Percentiles rank a stretch among this genome's conserved stretches.
These are phyloP conservation scores for Vitis hybrid DNA, from an alignment of 177 flowering plant genomes.

Conservation along the genomic window DNA sequence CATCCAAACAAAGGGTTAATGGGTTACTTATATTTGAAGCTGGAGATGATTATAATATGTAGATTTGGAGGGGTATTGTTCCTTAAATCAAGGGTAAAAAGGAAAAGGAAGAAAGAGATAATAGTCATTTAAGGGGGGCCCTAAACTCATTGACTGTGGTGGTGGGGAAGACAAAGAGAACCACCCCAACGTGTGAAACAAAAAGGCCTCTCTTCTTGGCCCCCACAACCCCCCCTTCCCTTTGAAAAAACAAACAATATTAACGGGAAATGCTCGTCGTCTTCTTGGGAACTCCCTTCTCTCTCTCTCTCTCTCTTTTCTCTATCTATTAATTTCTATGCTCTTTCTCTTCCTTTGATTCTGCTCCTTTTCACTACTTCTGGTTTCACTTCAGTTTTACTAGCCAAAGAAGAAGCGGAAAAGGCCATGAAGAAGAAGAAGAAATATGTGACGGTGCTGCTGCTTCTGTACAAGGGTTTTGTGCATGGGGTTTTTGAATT, in stretches of 20 bases:
- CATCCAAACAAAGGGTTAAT: too few species aligned
- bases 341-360: not conserved
- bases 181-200: slow-evolving; percentile 33
- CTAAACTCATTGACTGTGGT: slow-evolving; percentile 15
- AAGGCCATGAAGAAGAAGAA: slow-evolving; percentile 11
- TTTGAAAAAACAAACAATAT: slow-evolving; percentile 26
- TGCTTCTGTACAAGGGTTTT: too few species aligned
- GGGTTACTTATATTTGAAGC: too few species aligned
- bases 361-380: not conserved
- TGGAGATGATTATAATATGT: too few species aligned
- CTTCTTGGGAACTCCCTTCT: slow-evolving; percentile 38
- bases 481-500: too few species aligned
- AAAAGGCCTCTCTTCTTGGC: slow-evolving; percentile 19
- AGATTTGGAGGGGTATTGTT: too few species aligned
- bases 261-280: slow-evolving; percentile 40
- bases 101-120: not conserved
- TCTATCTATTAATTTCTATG: not conserved
- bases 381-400: not conserved
- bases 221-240: slow-evolving; percentile 9
- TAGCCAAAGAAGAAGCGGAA: not conserved
- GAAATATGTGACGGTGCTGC: not conserved
- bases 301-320: not conserved
- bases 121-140: not conserved
- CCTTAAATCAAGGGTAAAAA: too few species aligned
- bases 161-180: slow-evolving; percentile 22